A percentile compares a stretch with the other conserved stretches of the same genome.
These are phyloP conservation scores for Microbotryum saponariae DNA, from an alignment of 1,284 basidiomycete species.

Conservation along the genomic window DNA sequence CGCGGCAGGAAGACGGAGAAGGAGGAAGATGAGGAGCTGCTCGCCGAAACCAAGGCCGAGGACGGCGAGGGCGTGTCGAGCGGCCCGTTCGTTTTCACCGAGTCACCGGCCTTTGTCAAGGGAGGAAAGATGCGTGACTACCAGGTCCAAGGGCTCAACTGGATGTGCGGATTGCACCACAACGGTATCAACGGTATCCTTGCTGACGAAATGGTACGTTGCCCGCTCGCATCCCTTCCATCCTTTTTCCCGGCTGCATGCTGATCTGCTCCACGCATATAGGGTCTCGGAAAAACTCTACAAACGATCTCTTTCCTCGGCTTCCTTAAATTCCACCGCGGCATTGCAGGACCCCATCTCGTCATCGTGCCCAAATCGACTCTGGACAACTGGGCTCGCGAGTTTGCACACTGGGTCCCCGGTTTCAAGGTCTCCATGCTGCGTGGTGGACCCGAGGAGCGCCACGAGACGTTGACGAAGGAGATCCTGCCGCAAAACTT, in stretches of 20 bases:
- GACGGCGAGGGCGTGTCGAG: conserved; percentile 42
- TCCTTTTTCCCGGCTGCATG: conserved; percentile 1
- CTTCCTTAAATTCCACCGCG: conserved; percentile 79
- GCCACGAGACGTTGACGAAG: conserved; percentile 67
- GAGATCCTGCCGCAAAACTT: conserved; percentile 81
- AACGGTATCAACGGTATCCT: conserved; percentile 90
- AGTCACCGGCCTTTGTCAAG: conserved; percentile 78
- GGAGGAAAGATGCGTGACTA: conserved; percentile 85
- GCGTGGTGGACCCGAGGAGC: conserved; percentile 83
- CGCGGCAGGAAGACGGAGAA: conserved; percentile 79
- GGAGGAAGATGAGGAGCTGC: conserved; percentile 91
- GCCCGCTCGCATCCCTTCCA: neutral
- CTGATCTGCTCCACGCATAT: conserved; percentile 27
- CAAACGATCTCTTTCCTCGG: conserved; percentile 97
- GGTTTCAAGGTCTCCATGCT: conserved; percentile 76
- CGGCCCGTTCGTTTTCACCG: conserved; percentile 82
- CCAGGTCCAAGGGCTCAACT: conserved; percentile 92
- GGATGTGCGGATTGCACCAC: conserved; percentile 90
- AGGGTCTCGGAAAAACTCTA: conserved; percentile 96
- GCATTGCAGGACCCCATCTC: conserved; percentile 74
- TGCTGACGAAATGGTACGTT: conserved; percentile 81
- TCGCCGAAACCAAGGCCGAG: conserved; percentile 76
- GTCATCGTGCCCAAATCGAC: conserved; percentile 98
- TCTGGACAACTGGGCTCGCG: conserved; percentile 91
- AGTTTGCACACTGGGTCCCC: conserved; percentile 87